Base-by-base conservation (phyloP, 2,329 filamentous ascomycete species). In the Tolypocladium pustulatum region DNA sequence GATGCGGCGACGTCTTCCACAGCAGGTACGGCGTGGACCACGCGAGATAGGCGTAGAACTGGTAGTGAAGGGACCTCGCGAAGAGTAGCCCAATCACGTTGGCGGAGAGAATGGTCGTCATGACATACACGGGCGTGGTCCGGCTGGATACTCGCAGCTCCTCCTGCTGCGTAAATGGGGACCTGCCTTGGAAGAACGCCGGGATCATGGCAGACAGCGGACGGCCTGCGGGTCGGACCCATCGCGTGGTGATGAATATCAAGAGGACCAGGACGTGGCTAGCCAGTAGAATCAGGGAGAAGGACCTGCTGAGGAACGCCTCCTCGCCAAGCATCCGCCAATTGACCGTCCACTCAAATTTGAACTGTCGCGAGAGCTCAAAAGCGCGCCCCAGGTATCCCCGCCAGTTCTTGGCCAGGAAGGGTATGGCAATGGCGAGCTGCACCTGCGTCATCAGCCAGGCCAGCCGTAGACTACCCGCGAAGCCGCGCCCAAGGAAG, bases 341-440 rank as follows among this genome's bases (percentile, higher is more conserved):
- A 73, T 99, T 99, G 65, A 99, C 94, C 0, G 94, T 99, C 94
- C 94, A 99, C 74, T 93, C 91, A 79, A 93, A 97, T 66, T 96
- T 81, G 75, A 99, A 99, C 66, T 90, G 85, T 58, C 94, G 82
- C 54, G 89, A 91, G 60, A 99, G 81, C 75, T 99, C 91, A 69
- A 99, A 99, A 0, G 94, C 91, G 62, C 89, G 81, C 54, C 83
- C 82, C 22, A 95, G 69, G 70, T 99, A 99, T 34, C 87, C 89
- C 60, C 74, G 72, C 25, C 85, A 73, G 65, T 91, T 88, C 46
- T 76, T 76, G 12, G 79, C 71, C 27, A 89, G 70, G 73, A 97
- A 97, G 0, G 91, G 91, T 51, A 78, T 67, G 54, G 76, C 81
- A 38, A 85, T 76, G 62, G 81, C 71, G 66, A 94, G 78, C 73